Percentiles rank a stretch among this genome's conserved stretches.
Conservation (phyloP, 305 asterid genomes). For the Fraxinus nigra region DNA sequence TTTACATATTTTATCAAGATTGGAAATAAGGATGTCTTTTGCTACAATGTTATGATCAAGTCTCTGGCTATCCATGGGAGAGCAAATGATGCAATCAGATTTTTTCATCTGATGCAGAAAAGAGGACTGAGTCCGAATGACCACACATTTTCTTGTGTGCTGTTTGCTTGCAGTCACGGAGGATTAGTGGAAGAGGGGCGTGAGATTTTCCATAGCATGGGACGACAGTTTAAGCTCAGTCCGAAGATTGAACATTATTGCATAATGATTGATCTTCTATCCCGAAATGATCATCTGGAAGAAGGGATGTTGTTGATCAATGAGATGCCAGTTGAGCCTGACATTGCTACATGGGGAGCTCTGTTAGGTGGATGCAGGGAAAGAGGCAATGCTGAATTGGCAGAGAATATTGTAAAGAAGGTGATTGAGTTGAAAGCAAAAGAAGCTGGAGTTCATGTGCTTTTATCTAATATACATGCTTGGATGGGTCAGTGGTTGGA, state of each 20-base stretch:
- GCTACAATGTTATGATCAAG: constrained; percentile 47
- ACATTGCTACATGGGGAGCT: constrained; percentile 44
- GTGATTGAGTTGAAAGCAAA: constrained; percentile 28
- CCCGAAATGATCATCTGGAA: constrained; percentile 37
- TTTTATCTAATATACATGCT: constrained; percentile 41
- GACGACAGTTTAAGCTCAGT: not conserved
- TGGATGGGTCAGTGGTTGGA: constrained; percentile 41
- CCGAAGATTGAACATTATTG: constrained; percentile 43
- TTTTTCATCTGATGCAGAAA: constrained; percentile 35
- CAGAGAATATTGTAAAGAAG: constrained; percentile 27
- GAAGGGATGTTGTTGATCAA: constrained; percentile 31
- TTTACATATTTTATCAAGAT: constrained; percentile 37
- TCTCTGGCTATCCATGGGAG: constrained; percentile 45
- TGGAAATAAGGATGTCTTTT: constrained; percentile 40
- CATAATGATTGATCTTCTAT: constrained; percentile 38
- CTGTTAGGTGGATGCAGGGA: constrained; percentile 36
- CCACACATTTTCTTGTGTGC: constrained; percentile 33
- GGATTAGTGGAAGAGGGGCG: constrained; percentile 38
- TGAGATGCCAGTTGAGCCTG: constrained; percentile 36
- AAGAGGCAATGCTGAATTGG: constrained; percentile 38
- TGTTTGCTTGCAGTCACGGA: constrained; percentile 46
- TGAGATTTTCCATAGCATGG: constrained; percentile 31
- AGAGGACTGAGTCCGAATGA: constrained; percentile 30
- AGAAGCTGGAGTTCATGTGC: constrained; percentile 43
- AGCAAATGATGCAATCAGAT: constrained; percentile 36